phyloP scores from a whole-genome alignment of 768 basidiomycete genomes.

The Clathrus columnatus region DNA sequence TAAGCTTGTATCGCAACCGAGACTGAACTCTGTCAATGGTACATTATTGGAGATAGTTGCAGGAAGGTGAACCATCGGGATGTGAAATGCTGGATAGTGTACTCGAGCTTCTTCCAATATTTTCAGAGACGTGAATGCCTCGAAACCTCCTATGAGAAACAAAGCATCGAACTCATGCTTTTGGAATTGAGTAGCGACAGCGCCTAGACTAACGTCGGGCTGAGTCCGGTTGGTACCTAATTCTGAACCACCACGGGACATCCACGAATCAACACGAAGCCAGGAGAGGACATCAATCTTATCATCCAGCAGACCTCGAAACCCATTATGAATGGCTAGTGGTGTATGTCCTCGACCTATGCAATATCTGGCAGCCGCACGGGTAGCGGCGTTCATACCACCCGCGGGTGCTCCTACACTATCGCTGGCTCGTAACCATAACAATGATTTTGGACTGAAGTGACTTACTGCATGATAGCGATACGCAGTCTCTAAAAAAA shows the following conservation, averaged over 20 bases:
- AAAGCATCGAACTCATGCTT: conserved; percentile 69
- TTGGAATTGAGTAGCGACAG: conserved; percentile 87
- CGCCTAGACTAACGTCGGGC: conserved; percentile 77
- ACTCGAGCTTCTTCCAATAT: conserved; percentile 73
- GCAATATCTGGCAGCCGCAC: conserved; percentile 90
- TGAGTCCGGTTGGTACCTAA: conserved; percentile 91
- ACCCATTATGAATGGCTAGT: conserved; percentile 92
- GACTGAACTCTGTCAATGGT: conserved; percentile 90
- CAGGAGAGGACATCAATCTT: conserved; percentile 80
- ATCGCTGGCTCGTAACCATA: conserved; percentile 1
- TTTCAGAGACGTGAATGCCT: conserved; percentile 76
- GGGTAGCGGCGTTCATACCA: conserved; percentile 97
- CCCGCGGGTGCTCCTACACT: conserved; percentile 97
- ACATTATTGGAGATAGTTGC: conserved; percentile 99
- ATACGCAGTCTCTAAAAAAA: conserved; percentile 57
- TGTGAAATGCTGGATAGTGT: conserved; percentile 84
- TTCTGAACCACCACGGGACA: conserved; percentile 92
- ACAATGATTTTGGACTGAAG: neutral
- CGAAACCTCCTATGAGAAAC: conserved; percentile 92
- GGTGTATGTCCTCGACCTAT: conserved; percentile 86
- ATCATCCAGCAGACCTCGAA: conserved; percentile 89
- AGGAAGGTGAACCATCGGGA: conserved; percentile 93
- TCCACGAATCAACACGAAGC: conserved; percentile 97
- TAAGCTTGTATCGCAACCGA: conserved; percentile 95
- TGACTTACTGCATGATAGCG: conserved; percentile 76